A percentile compares a stretch with the other conserved stretches of the same genome.
Conservation (phyloP, 305 asterid genomes). For the Nicotiana rustica region DNA sequence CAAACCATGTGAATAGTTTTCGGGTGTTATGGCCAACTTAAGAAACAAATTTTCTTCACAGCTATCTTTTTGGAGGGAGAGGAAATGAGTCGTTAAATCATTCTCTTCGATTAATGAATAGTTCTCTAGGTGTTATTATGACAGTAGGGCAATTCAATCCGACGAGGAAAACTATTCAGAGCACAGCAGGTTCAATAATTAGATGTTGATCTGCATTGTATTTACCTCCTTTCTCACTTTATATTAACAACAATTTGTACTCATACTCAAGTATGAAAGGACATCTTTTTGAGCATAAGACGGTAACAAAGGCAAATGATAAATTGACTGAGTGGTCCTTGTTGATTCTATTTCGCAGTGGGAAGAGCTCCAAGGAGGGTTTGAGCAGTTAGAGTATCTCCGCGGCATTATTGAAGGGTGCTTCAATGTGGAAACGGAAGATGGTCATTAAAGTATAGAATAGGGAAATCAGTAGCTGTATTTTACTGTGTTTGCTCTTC, state of each 20-base stretch:
- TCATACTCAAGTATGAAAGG: not conserved
- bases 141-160: not conserved
- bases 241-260: constrained; percentile 8
- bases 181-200: constrained; percentile 1
- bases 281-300: not conserved
- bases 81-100: constrained; percentile 3
- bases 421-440: constrained; percentile 32
- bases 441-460: constrained; percentile 16
- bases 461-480: not conserved
- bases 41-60: not conserved
- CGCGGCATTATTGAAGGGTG: constrained; percentile 54
- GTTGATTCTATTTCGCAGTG: constrained; percentile 65
- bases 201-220: not conserved
- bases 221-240: constrained; percentile 9
- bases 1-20: constrained; percentile 6
- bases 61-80: constrained; percentile 1
- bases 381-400: constrained; percentile 82
- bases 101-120: not conserved
- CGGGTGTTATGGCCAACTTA: not conserved
- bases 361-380: constrained; percentile 89
- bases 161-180: not conserved
- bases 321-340: not conserved
- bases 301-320: not conserved
- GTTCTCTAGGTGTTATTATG: not conserved
- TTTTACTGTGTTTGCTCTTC: not conserved